Percentiles rank a stretch among this genome's conserved stretches.
Evolutionary conservation across 257 asterid genomes (phyloP).

Genomic region (Phtheirospermum japonicum): DNA sequence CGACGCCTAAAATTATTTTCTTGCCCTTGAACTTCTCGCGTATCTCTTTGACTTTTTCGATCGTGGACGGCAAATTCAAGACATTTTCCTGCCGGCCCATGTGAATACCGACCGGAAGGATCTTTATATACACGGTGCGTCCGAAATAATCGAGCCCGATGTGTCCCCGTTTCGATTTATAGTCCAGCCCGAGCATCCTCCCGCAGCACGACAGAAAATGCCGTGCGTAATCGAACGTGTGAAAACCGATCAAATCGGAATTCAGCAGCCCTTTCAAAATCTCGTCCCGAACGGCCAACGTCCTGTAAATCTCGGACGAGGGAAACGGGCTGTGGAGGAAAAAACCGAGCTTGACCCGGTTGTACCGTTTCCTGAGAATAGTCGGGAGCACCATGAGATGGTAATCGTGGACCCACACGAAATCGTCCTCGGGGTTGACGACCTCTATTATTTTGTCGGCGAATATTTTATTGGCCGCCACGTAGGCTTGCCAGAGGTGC

Average conservation of each 20-base stretch:
- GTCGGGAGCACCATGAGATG: slow-evolving; percentile 83
- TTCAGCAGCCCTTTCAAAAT: slow-evolving; percentile 66
- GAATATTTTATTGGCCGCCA: slow-evolving; percentile 60
- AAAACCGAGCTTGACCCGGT: slow-evolving; percentile 66
- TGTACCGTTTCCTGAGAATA: slow-evolving; percentile 59
- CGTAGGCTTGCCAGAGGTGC: slow-evolving; percentile 70
- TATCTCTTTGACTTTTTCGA: slow-evolving; percentile 47
- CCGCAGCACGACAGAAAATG: slow-evolving; percentile 77
- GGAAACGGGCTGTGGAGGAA: slow-evolving; percentile 88
- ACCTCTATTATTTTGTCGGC: slow-evolving; percentile 75
- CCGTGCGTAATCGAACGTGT: slow-evolving; percentile 78
- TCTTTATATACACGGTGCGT: slow-evolving; percentile 69
- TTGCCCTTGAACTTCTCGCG: slow-evolving; percentile 50
- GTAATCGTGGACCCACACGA: slow-evolving; percentile 74
- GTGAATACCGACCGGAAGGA: slow-evolving; percentile 77
- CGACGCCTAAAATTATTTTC: slow-evolving; percentile 64
- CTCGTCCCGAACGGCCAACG: slow-evolving; percentile 70
- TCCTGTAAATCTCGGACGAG: slow-evolving; percentile 74
- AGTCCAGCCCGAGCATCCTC: slow-evolving; percentile 70
- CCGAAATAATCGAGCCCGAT: slow-evolving; percentile 78
- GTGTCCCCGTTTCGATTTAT: slow-evolving; percentile 77
- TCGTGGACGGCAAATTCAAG: slow-evolving; percentile 48
- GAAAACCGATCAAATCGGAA: slow-evolving; percentile 72
- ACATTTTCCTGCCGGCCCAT: slow-evolving; percentile 67
- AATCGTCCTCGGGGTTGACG: slow-evolving; percentile 67